Base-by-base conservation (phyloP, 2,329 filamentous ascomycete species). In the Aspergillus piperis region DNA sequence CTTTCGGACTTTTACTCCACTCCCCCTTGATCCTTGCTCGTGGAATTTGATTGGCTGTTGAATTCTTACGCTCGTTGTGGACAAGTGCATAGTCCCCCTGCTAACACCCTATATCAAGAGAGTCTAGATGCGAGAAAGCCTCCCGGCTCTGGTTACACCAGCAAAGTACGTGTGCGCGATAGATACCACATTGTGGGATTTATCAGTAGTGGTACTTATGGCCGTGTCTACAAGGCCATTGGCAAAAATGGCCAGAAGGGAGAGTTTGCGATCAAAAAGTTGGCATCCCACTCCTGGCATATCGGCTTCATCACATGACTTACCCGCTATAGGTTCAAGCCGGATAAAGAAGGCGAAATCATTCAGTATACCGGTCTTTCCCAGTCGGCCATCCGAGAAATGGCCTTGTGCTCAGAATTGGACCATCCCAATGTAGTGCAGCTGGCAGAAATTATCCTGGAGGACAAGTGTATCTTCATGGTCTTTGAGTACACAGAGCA, bases 401-500 rank as follows among this genome's bases (percentile, higher is more conserved):
- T 99, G 92, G 92, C 94, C 15, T 82, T 99, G 0, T 99, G 95
- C 78, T 95, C 91, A 39, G 95, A 99, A 74, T 84, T 99, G 25
- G 87, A 85, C 60, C 92, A 99, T 75, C 82, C 86, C 59, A 98
- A 98, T 73, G 88, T 99, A 36, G 94, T 99, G 66, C 88, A 90
- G 61, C 86, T 97, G 1, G 88, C 94, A 63, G 95, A 99, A 78
- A 98, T 96, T 70, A 96, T 99, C 70, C 83, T 99, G 3, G 94
- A 99, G 78, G 93, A 96, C 77, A 98, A 98, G 80, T 97, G 93
- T 80, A 98, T 99, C 75, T 99, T 93, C 78, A 99, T 99, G 90
- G 93, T 99, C 2, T 98, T 99, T 69, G 95, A 98, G 76, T 99
- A 96, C 75, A 95, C 95, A 67, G 95, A 99, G 77, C 95, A 99